Conservation (phyloP, 495 filamentous ascomycete genomes). For the Geoglossum glabrum region DNA sequence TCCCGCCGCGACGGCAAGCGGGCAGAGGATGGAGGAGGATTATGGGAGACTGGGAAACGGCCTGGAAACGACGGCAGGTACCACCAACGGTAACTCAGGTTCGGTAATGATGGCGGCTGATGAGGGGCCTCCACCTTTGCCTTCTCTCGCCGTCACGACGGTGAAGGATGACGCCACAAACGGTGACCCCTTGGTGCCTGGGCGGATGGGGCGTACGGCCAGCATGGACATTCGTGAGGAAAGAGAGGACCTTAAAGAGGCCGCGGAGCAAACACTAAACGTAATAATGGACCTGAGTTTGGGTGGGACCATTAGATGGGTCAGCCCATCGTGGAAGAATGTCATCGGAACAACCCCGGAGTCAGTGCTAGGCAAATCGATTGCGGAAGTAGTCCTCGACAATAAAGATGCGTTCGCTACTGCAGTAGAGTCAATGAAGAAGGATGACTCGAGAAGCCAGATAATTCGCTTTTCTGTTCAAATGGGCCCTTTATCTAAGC, state of each 20-base stretch:
- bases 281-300: conserved; percentile 85
- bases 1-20: conserved; percentile 2
- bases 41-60: conserved; percentile 1
- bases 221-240: conserved; percentile 57
- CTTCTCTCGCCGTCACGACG: neutral
- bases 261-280: conserved; percentile 88
- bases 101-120: neutral
- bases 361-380: conserved; percentile 52
- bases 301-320: conserved; percentile 78
- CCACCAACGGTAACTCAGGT: neutral
- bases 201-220: conserved; percentile 27
- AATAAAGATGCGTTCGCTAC: conserved; percentile 61
- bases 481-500: conserved; percentile 54
- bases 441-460: conserved; percentile 80
- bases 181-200: neutral
- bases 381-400: conserved; percentile 62
- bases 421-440: conserved; percentile 69
- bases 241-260: conserved; percentile 79
- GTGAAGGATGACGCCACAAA: neutral
- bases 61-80: neutral
- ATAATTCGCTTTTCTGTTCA: conserved; percentile 70
- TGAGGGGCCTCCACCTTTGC: neutral
- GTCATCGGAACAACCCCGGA: conserved; percentile 64
- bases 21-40: conserved; percentile 1
- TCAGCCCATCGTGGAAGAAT: conserved; percentile 90